Base-by-base conservation (phyloP, 176 grass and related monocot genomes). In the Oryza officinalis region DNA sequence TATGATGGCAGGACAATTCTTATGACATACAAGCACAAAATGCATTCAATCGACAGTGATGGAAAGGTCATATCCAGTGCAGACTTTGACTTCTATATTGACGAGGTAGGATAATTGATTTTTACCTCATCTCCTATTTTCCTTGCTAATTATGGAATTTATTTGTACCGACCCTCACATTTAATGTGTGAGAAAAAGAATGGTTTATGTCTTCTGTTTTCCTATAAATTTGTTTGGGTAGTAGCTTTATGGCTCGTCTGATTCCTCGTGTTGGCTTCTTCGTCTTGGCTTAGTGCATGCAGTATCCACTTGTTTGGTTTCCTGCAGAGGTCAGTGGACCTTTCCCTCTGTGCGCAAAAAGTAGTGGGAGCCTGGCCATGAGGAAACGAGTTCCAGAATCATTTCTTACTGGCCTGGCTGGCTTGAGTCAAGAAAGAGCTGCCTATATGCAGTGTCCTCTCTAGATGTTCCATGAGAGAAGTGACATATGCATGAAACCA, bases 21-120 rank as follows among this genome's bases (percentile, higher is more conserved):
- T 83, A 81, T 99, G 91, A 94, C 93, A 75, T 99, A 94, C 91
- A 99, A 99, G 67, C 96, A 96, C 67, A 99, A 99, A 85, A 96
- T 99, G 96, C 93, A 99, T 85, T 86, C 93, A 63, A 87, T 94
- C 77, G 89, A 94, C 86, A 90, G 75, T 84, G 88, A 96, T 68
- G 96, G 93, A 61, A 99, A 96, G 75, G 90, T 94, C 30, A 81
- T 94, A 68, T 91, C 96, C 20, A 99, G 91, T 86, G 86, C 93
- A 65, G 96, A 99, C 82, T 83, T 96, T 30, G 93, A 99, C 83
- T 96, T 96, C 81, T 99, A 96, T 63, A 92, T 96, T 61, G 77
- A 80, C 70, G 93, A 96, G 91, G 96, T 96, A 89, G 57, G 22
- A 60, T 60, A n/a, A 25, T 61, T 61, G 9, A 25, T 61, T 61